These are phyloP conservation scores for Alternaria infectoria DNA, from an alignment of 2,329 filamentous ascomycete genomes.

Conservation along the genomic window DNA sequence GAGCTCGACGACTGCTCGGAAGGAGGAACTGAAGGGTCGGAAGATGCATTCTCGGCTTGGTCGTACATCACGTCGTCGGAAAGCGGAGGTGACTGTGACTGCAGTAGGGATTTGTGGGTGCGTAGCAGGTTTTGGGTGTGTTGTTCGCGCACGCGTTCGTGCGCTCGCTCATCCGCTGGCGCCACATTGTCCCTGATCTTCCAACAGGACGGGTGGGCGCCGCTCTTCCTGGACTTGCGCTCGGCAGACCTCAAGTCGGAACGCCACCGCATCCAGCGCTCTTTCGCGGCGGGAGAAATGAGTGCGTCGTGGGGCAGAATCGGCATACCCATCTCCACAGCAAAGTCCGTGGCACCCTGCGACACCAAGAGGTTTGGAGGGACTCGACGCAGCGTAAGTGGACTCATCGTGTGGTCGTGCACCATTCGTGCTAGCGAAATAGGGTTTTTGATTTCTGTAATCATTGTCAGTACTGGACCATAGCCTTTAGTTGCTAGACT, in stretches of 20 bases:
- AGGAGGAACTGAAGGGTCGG: conserved; percentile 21
- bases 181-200: conserved; percentile 27
- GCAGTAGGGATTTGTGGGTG: conserved; percentile 13
- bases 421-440: conserved; percentile 85
- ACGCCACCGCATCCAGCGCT: conserved; percentile 81
- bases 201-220: conserved; percentile 36
- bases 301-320: conserved; percentile 77
- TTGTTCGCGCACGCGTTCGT: conserved; percentile 43
- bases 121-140: conserved; percentile 47
- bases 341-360: conserved; percentile 85
- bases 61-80: conserved; percentile 28
- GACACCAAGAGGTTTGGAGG: conserved; percentile 92
- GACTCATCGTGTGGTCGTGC: conserved; percentile 75
- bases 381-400: conserved; percentile 84
- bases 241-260: conserved; percentile 71
- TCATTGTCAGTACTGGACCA: conserved; percentile 22
- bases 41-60: conserved; percentile 14
- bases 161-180: conserved; percentile 38
- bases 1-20: conserved; percentile 28
- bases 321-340: conserved; percentile 75
- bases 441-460: conserved; percentile 85
- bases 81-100: conserved; percentile 28
- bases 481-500: conserved; percentile 46
- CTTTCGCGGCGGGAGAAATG: conserved; percentile 78
- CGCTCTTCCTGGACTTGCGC: conserved; percentile 49